Percentiles rank a stretch among this genome's conserved stretches.
Evolutionary conservation across 495 filamentous ascomycete species (phyloP).

Genomic region (Lophium mytilinum): DNA sequence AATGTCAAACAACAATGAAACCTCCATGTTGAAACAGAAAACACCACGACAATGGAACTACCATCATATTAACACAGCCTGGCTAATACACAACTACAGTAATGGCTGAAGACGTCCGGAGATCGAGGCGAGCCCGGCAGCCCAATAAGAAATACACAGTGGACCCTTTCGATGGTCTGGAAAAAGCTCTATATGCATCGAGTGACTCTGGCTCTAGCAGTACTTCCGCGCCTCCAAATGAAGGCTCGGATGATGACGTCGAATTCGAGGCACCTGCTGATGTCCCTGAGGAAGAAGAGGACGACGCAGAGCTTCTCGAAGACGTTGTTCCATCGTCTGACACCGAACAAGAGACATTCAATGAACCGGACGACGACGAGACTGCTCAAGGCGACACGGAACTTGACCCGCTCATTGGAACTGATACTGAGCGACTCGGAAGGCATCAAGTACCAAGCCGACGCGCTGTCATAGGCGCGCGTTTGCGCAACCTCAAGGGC

Average conservation of each 20-base stretch:
- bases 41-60: too few species aligned
- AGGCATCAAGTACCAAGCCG: too few species aligned
- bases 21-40: too few species aligned
- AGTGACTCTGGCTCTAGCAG: slow-evolving; percentile 2
- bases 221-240: neutral
- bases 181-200: slow-evolving; percentile 4
- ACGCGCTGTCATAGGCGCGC: too few species aligned
- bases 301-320: neutral
- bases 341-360: neutral
- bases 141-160: neutral
- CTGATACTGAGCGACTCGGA: too few species aligned
- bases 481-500: too few species aligned
- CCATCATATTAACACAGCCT: too few species aligned
- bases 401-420: too few species aligned
- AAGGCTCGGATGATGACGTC: slow-evolving; percentile 5
- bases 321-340: neutral
- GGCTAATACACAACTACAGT: neutral
- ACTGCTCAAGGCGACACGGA: neutral
- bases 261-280: neutral
- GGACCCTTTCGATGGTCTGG: slow-evolving; percentile 1
- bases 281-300: neutral
- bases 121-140: neutral
- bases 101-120: neutral
- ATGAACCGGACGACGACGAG: slow-evolving; percentile 1
- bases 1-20: too few species aligned